Percentiles rank a stretch among this genome's conserved stretches.
phyloP scores from a whole-genome alignment of 2,329 filamentous ascomycete genomes.

The Cytospora leucostoma region DNA sequence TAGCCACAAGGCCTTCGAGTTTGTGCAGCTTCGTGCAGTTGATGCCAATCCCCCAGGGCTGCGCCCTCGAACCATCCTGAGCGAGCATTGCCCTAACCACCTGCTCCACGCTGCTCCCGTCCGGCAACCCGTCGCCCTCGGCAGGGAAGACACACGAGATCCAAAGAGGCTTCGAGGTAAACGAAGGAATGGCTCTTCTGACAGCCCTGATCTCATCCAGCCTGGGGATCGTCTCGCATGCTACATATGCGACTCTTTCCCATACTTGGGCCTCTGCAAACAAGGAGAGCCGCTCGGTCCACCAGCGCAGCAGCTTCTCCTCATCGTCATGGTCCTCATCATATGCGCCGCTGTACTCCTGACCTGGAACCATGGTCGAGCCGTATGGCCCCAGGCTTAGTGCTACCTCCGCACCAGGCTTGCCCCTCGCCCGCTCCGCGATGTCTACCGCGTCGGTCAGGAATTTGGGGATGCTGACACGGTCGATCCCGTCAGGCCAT shows the following conservation, averaged over 20 bases:
- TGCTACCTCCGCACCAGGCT: constrained; percentile 45
- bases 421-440: constrained; percentile 39
- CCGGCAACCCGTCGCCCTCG: constrained; percentile 54
- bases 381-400: constrained; percentile 68
- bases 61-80: constrained; percentile 27
- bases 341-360: constrained; percentile 66
- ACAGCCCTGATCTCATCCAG: constrained; percentile 62
- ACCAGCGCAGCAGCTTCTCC: constrained; percentile 56
- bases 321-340: constrained; percentile 49
- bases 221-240: constrained; percentile 68
- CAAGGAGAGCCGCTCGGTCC: constrained; percentile 53
- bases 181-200: constrained; percentile 44
- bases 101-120: constrained; percentile 51
- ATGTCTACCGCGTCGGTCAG: constrained; percentile 49
- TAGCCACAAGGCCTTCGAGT: constrained; percentile 54
- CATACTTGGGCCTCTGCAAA: constrained; percentile 48
- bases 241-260: constrained; percentile 53
- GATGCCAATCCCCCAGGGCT: constrained; percentile 65
- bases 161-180: constrained; percentile 50
- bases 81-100: constrained; percentile 44
- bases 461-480: constrained; percentile 42
- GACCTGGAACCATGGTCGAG: constrained; percentile 64
- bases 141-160: constrained; percentile 64
- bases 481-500: constrained; percentile 47
- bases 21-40: constrained; percentile 70